These are phyloP conservation scores for Panaeolus papilionaceus DNA, from an alignment of 768 basidiomycete species.

Conservation along the genomic window DNA sequence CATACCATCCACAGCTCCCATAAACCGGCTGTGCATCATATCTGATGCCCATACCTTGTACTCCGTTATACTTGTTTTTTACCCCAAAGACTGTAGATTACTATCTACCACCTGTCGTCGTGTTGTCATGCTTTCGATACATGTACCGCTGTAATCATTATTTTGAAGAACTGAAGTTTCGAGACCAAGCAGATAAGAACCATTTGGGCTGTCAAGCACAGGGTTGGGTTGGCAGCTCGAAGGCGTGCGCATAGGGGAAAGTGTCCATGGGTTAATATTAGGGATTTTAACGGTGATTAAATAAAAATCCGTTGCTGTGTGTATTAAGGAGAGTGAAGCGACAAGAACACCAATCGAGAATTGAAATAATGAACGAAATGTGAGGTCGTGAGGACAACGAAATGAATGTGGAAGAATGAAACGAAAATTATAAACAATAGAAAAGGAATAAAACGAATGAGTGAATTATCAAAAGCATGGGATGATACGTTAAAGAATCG, in stretches of 20 bases:
- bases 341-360: background rate
- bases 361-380: background rate
- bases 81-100: background rate
- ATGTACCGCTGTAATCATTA: background rate
- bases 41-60: background rate
- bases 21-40: background rate
- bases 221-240: background rate
- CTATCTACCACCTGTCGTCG: background rate
- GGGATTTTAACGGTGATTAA: background rate
- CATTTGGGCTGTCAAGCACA: background rate
- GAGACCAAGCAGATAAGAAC: background rate
- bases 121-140: slow-evolving; percentile 8
- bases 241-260: background rate
- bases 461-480: slow-evolving; percentile 4
- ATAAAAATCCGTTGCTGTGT: slow-evolving; percentile 10
- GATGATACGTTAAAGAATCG: background rate
- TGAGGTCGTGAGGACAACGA: background rate
- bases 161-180: background rate
- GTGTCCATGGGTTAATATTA: slow-evolving; percentile 8
- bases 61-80: background rate
- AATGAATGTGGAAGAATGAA: slow-evolving; percentile 2
- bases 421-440: background rate
- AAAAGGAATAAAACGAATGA: slow-evolving; percentile 1
- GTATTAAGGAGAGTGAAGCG: slow-evolving; percentile 14
- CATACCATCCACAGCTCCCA: background rate